Percentiles rank a stretch among this genome's conserved stretches.
These are phyloP conservation scores for Arthrobotrys megalospora DNA, from an alignment of 2,329 filamentous ascomycete genomes.

Conservation along the genomic window DNA sequence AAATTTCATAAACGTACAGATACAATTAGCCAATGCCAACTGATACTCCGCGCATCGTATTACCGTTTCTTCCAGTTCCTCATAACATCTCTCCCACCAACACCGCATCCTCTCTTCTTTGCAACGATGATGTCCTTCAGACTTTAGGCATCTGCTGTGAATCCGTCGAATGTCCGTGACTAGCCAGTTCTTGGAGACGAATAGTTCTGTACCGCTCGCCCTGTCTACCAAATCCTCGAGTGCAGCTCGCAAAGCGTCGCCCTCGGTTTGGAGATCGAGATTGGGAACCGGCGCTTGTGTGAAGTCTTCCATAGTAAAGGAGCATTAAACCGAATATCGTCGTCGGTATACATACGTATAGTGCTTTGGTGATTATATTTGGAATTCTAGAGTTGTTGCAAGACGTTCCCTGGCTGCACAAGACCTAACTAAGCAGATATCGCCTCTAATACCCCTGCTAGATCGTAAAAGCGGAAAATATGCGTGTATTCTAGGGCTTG, in stretches of 20 bases:
- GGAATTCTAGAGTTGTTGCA: no score
- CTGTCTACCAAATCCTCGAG: background rate
- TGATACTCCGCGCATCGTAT: background rate
- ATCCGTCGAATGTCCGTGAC: background rate
- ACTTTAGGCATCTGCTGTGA: background rate
- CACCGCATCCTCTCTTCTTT: background rate
- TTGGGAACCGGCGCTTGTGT: background rate
- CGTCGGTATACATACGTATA: no score
- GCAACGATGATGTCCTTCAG: background rate
- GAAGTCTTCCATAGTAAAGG: no score
- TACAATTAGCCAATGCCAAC: background rate
- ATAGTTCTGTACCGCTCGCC: background rate
- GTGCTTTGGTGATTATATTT: no score
- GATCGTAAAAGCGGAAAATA: no score
- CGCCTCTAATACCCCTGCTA: no score
- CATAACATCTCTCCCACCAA: background rate
- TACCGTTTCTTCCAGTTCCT: background rate
- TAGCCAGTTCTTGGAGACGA: background rate
- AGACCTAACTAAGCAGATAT: no score
- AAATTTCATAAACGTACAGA: background rate
- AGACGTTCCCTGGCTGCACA: no score
- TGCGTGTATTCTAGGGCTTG: no score
- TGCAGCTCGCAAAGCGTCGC: background rate
- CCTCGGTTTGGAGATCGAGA: background rate
- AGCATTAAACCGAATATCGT: no score